Evolutionary conservation across 2,329 filamentous ascomycete genomes (phyloP), one percentile per base, ranked within the genome.

Genomic region (Colletotrichum acutatum): DNA sequence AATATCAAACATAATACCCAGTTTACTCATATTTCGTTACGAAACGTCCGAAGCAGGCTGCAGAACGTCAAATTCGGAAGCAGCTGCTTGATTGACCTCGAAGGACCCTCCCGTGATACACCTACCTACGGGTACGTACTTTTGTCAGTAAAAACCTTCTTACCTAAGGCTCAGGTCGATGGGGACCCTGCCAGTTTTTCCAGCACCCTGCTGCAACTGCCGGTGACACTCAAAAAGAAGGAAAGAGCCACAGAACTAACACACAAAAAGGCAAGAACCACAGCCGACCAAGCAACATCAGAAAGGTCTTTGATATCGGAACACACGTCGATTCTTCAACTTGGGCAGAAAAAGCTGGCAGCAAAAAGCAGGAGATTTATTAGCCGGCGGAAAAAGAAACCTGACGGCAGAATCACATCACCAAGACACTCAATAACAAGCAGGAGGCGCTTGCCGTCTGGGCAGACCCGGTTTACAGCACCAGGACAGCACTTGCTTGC

Each of bases 321-420:
- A 64, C 11, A 28, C 52, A 34, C 46, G 53, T 60, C 56, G 58
- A 60, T 52, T 56, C 65, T 42, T 58, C 19, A 56, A 61, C 34
- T 16, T 26, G 42, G 53, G 37, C 54, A 60, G 59, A 14, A 30
- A 56, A 22, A 8, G 5, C 8, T 34, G 9, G 26, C 32, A 11
- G 30, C n/a, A 12, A 58, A 19, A 30, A 54, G n/a, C n/a, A 46
- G 46, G 37, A 59, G 46, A 64, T 3, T 9, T 12, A 54, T 49
- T 9, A 70, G 53, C 59, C 56, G 70, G 69, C 70, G 70, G 34
- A 72, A 53, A 7, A 57, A 72, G 60, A 72, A 61, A 65, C 32
- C 32, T 12, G 12, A 34, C 70, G 60, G 66, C 49, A 34, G 61
- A 64, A 72, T 66, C 70, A 68, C 34, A 61, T 65, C 56, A 61